A percentile compares a stretch with the other conserved stretches of the same genome.
These are phyloP conservation scores for Trichomonascaceae sp. DNA, from an alignment of 1,139 yeast genomes.

Conservation along the genomic window DNA sequence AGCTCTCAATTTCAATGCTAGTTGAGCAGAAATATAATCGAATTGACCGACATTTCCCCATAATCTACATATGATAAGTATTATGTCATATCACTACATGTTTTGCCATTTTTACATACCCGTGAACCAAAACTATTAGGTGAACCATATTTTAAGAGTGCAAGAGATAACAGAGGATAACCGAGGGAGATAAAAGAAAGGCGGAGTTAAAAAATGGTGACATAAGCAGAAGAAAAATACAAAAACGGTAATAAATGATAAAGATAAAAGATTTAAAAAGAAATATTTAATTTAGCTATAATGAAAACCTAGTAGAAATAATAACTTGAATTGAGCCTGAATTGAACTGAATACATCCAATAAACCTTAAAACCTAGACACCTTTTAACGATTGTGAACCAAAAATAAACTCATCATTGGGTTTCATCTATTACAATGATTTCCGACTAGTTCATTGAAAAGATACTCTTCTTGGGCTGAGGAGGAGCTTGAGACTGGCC, in stretches of 20 bases:
- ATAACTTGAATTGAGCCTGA: neutral
- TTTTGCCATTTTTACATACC: conserved; percentile 37
- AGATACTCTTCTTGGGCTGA: neutral
- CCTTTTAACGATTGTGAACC: neutral
- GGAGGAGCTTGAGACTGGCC: neutral
- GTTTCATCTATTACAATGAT: neutral
- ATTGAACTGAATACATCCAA: neutral
- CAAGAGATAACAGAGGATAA: neutral
- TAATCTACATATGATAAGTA: conserved; percentile 34
- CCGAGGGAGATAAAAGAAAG: neutral
- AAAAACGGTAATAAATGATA: neutral
- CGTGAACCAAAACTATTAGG: conserved; percentile 69
- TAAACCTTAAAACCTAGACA: neutral
- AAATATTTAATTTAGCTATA: no score
- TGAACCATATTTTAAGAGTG: conserved; percentile 33
- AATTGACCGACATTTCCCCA: conserved; percentile 77
- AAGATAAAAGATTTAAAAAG: neutral
- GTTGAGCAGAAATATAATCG: conserved; percentile 39
- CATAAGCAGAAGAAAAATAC: neutral
- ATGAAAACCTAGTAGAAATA: no score
- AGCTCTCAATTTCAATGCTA: conserved; percentile 23
- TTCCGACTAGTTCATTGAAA: neutral
- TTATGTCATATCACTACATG: no score
- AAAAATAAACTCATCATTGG: neutral
- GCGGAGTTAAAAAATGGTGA: neutral